These are phyloP conservation scores for Ambrosiella xylebori DNA, from an alignment of 2,329 filamentous ascomycete species.

Conservation along the genomic window DNA sequence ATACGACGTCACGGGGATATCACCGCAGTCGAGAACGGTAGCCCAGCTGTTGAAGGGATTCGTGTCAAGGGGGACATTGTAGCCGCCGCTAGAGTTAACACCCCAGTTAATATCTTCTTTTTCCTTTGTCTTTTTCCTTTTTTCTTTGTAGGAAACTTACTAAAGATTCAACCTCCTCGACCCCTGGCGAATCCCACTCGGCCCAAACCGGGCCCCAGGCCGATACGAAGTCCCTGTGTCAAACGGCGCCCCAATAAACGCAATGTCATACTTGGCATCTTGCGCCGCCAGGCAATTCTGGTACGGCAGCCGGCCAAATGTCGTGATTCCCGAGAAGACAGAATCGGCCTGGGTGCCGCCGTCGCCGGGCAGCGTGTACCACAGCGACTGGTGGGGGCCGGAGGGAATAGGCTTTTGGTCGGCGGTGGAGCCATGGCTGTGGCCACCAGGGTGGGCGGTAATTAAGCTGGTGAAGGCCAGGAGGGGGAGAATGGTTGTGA, in stretches of 20 bases:
- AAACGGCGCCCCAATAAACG: constrained; percentile 70
- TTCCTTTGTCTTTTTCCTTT: not conserved
- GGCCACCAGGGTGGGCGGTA: constrained; percentile 41
- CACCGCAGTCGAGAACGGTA: constrained; percentile 64
- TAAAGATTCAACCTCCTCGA: constrained; percentile 75
- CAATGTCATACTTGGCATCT: constrained; percentile 63
- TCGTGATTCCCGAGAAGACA: constrained; percentile 76
- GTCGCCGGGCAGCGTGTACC: constrained; percentile 77
- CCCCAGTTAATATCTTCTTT: not conserved
- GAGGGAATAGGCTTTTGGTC: constrained; percentile 36
- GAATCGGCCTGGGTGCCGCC: constrained; percentile 71
- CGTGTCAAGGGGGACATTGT: constrained; percentile 63
- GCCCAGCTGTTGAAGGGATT: constrained; percentile 75
- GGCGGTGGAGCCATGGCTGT: constrained; percentile 15
- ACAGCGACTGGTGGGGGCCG: constrained; percentile 57
- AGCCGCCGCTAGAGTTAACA: constrained; percentile 46
- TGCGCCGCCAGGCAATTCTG: constrained; percentile 55
- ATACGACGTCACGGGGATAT: constrained; percentile 75
- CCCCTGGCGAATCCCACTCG: constrained; percentile 71
- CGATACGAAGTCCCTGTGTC: constrained; percentile 76
- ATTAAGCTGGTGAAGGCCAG: constrained; percentile 32
- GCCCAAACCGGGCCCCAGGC: constrained; percentile 69
- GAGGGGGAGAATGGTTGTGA: constrained; percentile 18
- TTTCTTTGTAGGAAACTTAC: constrained; percentile 32
- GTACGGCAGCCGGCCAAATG: constrained; percentile 66